These are phyloP conservation scores for Ceraceosorus guamensis DNA, from an alignment of 1,284 basidiomycete species.

Conservation along the genomic window DNA sequence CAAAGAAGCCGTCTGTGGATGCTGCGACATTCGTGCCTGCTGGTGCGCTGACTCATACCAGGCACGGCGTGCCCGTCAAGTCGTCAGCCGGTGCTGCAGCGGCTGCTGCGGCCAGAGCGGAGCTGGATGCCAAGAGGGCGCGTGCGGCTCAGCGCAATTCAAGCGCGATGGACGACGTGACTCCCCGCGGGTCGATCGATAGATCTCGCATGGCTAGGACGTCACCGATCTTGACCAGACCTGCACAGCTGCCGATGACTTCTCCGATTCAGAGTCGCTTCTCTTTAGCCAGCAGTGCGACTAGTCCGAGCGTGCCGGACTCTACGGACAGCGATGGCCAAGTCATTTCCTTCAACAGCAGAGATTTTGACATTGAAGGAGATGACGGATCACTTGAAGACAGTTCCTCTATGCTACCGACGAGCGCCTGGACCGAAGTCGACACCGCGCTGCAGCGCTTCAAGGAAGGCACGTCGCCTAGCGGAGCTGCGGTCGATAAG, in stretches of 20 bases:
- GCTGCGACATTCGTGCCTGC: slow-evolving; percentile 13
- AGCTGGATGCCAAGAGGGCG: too few relatives aligned
- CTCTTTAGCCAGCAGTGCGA: too few relatives aligned
- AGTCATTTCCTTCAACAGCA: slow-evolving; percentile 3
- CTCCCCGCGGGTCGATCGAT: too few relatives aligned
- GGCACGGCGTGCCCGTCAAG: slow-evolving; percentile 6
- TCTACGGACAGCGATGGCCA: not conserved
- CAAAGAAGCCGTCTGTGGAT: slow-evolving; percentile 1
- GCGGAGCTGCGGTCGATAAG: slow-evolving; percentile 18
- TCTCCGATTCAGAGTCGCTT: too few relatives aligned
- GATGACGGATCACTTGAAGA: slow-evolving; percentile 18
- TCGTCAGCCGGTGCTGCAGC: too few relatives aligned
- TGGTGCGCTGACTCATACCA: slow-evolving; percentile 9
- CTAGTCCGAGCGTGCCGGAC: too few relatives aligned
- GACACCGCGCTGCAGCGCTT: slow-evolving; percentile 33
- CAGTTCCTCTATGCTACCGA: slow-evolving; percentile 24
- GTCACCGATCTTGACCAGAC: too few relatives aligned
- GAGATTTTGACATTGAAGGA: slow-evolving; percentile 14
- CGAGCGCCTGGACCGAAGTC: slow-evolving; percentile 38
- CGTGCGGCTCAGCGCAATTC: too few relatives aligned
- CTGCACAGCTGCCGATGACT: too few relatives aligned
- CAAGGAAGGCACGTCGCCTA: slow-evolving; percentile 14
- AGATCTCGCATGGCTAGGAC: too few relatives aligned
- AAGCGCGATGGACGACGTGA: too few relatives aligned
- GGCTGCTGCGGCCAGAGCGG: too few relatives aligned